Evolutionary conservation across 225 moss, liverwort and hornwort species (phyloP).

Genomic region (Pseudisothecium myosuroides): DNA sequence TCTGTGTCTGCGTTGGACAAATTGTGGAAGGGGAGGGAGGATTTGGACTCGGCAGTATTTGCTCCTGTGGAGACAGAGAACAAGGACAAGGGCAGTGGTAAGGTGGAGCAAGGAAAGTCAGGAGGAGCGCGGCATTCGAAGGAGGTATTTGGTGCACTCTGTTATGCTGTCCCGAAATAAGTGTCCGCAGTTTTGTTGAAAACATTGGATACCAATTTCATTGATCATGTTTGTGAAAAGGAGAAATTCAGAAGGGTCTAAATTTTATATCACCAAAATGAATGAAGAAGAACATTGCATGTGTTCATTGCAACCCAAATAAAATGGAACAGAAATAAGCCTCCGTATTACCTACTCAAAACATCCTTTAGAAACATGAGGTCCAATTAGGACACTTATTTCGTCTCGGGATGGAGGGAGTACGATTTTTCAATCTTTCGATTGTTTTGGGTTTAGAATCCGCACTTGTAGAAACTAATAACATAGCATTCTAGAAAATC

Average conservation of each 20-base stretch:
- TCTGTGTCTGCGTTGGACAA: constrained; percentile 25
- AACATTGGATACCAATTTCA: background rate
- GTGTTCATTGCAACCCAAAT: background rate
- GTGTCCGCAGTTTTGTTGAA: background rate
- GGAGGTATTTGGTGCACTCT: constrained; percentile 3
- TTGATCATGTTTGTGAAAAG: background rate
- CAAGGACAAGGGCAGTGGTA: background rate
- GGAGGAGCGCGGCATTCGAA: background rate
- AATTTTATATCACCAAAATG: background rate
- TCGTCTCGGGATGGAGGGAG: background rate
- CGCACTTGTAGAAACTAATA: background rate
- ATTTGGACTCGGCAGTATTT: constrained; percentile 8
- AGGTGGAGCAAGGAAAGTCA: background rate
- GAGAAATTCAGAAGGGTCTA: too few species aligned
- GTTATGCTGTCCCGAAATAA: too few species aligned
- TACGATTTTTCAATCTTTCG: background rate
- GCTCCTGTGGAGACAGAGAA: background rate
- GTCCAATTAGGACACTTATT: background rate
- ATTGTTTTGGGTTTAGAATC: background rate
- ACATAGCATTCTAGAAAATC: background rate
- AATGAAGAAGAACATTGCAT: background rate
- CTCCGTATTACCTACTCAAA: background rate
- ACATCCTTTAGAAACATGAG: background rate
- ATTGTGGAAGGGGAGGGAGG: constrained; percentile 7
- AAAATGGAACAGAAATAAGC: background rate